Percentiles rank a stretch among this genome's conserved stretches.
These are phyloP conservation scores for Abrus precatorius DNA, from an alignment of 306 rosid species.

Conservation along the genomic window DNA sequence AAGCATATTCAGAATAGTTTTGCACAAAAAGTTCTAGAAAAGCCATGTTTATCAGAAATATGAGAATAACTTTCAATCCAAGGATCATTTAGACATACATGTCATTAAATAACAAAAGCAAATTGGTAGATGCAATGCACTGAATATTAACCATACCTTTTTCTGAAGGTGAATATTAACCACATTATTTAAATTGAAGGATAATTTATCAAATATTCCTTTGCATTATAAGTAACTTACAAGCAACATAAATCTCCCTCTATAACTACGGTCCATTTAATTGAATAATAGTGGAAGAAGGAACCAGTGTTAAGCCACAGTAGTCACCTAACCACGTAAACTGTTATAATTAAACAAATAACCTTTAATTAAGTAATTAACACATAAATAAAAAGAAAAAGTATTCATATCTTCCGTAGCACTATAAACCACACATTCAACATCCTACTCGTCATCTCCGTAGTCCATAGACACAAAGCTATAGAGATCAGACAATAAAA, in stretches of 20 bases:
- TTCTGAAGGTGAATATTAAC: background rate
- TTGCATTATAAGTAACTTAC: background rate
- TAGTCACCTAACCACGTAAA: background rate
- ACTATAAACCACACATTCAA: background rate
- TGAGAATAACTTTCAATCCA: background rate
- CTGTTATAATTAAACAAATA: background rate
- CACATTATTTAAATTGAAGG: background rate
- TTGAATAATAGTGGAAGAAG: background rate
- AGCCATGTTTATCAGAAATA: background rate
- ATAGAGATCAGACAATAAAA: conserved; percentile 12
- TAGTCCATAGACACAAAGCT: background rate
- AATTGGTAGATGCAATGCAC: background rate
- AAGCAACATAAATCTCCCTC: conserved; percentile 11
- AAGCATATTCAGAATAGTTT: conserved; percentile 35
- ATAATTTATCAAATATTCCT: background rate
- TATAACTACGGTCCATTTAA: background rate
- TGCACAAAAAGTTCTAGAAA: background rate
- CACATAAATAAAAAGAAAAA: conserved; percentile 5
- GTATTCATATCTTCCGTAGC: conserved; percentile 4
- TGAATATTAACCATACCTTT: background rate
- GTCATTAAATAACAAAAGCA: background rate
- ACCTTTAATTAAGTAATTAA: conserved; percentile 19
- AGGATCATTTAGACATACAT: conserved; percentile 4
- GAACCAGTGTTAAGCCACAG: background rate
- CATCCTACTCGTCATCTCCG: conserved; percentile 8